Percentiles rank a stretch among this genome's conserved stretches.
Conservation (phyloP, 495 filamentous ascomycete species). For the Xylaria castorea region DNA sequence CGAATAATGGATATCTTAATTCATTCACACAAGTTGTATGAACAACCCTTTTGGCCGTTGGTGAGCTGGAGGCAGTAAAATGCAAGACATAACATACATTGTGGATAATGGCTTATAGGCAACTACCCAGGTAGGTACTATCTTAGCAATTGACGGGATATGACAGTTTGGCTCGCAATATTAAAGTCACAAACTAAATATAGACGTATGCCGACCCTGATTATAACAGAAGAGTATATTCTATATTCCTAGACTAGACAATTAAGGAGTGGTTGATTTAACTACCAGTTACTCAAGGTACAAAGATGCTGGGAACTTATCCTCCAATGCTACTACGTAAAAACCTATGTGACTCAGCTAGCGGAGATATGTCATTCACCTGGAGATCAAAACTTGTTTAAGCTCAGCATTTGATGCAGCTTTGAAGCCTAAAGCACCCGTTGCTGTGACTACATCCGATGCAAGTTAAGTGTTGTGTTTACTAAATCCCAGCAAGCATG, state of each 20-base stretch:
- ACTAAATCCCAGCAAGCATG: background rate
- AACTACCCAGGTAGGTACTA: background rate
- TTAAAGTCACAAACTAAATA: background rate
- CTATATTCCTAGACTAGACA: background rate
- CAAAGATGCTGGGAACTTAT: background rate
- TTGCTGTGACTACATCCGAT: background rate
- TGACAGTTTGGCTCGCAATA: background rate
- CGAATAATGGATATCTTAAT: background rate
- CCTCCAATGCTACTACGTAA: background rate
- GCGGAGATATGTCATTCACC: background rate
- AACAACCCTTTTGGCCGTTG: background rate
- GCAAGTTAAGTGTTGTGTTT: background rate
- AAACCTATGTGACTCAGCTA: background rate
- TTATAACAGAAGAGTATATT: background rate
- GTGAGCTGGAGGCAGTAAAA: background rate
- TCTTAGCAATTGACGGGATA: background rate
- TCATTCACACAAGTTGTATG: background rate
- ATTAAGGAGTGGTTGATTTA: background rate
- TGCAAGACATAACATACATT: background rate
- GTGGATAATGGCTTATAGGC: background rate
- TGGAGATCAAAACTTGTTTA: no score
- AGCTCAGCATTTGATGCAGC: background rate
- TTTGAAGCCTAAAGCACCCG: background rate
- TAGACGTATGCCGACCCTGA: background rate
- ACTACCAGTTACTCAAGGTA: background rate